These are phyloP conservation scores for Cymbidium sinense DNA, from an alignment of 106 monocot genomes.

Conservation along the genomic window DNA sequence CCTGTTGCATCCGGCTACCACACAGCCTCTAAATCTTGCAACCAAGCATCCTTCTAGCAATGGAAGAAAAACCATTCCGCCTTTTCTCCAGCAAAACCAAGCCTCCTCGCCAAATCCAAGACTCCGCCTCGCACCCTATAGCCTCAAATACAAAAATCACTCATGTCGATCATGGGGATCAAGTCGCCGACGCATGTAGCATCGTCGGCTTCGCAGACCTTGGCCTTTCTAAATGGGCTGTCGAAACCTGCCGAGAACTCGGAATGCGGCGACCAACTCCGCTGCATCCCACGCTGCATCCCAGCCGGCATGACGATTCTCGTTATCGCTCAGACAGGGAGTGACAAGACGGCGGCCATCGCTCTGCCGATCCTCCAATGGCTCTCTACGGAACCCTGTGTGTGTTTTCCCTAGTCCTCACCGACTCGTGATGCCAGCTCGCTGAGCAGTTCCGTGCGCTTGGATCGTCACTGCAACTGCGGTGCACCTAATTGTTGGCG, in stretches of 20 bases:
- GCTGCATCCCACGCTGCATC: slow-evolving; percentile 73
- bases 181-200: neutral
- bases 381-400: slow-evolving; percentile 68
- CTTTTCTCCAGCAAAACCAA: slow-evolving; percentile 57
- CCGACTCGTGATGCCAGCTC: slow-evolving; percentile 87
- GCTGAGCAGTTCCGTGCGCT: slow-evolving; percentile 91
- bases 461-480: slow-evolving; percentile 55
- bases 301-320: slow-evolving; percentile 72
- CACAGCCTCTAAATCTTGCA: neutral
- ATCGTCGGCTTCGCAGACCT: slow-evolving; percentile 39
- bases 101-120: too few species aligned
- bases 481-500: slow-evolving; percentile 77
- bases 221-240: slow-evolving; percentile 61
- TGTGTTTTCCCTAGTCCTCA: slow-evolving; percentile 77
- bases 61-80: slow-evolving; percentile 26
- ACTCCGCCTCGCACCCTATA: neutral
- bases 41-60: neutral
- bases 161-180: slow-evolving; percentile 1
- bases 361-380: slow-evolving; percentile 81
- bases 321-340: slow-evolving; percentile 79
- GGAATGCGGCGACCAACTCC: slow-evolving; percentile 70
- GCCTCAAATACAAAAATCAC: slow-evolving; percentile 1
- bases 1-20: too few species aligned
- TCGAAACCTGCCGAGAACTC: slow-evolving; percentile 50
- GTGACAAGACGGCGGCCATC: slow-evolving; percentile 94